Evolutionary conservation across 192 early-diverging fungal genomes (phyloP), one percentile per base, ranked within the genome.

Genomic region (Gaertneriomyces sp.): DNA sequence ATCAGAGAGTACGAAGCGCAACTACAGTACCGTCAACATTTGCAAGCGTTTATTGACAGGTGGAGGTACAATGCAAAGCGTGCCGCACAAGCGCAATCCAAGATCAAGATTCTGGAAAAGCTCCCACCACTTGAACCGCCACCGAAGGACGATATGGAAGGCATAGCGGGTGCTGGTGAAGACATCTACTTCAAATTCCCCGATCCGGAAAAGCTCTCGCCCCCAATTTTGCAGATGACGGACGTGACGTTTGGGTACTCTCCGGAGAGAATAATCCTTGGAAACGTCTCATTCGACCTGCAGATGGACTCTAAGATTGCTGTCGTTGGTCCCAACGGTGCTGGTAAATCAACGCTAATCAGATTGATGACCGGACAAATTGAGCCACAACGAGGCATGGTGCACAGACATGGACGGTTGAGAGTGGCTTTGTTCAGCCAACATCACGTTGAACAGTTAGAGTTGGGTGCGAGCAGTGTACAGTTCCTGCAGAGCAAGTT

Each of bases 31-130:
- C 88, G 93, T 20, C 85, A 92, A 69, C 94, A 99, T 75, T 76
- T 98, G 76, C 95, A 99, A 57, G 97, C 91, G 11, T 99, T 96
- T 70, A 96, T 99, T 72, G 97, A 98, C 70, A 86, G 93, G 42
- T 99, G 97, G 97, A 81, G 97, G 69, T 99, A 99, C 74, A 99
- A 99, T 73, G 93, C 97, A 41, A 99, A 96, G 64, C 85, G 93
- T 45, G 93, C 77, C 38, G 90, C 97, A 8, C 95, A 98, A 76
- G 97, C 97, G 6, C 97, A 99, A 78, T 88, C 84, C 69, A 96
- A 94, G 81, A 90, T 99, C 73, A 99, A 99, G 79, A 91, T 98
- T 66, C 79, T 99, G 66, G 95, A 99, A 74, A 99, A 99, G 71
- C 78, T 99, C 41, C 94, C 94, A 9, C 89, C 86, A 64, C 81